Conservation (phyloP, 208 protist species). For the Leishmania major region DNA sequence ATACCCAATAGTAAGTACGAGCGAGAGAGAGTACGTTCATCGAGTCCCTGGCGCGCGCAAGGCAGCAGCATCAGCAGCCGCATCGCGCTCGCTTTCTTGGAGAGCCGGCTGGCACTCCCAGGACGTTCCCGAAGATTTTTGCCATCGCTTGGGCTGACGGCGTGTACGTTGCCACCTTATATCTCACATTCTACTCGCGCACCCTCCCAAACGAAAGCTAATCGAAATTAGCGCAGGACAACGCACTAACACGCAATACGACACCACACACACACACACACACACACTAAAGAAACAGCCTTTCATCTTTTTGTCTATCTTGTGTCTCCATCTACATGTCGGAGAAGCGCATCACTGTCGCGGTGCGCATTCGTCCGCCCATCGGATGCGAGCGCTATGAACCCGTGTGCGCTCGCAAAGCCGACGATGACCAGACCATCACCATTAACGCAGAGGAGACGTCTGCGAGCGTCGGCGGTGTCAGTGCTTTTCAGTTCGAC, state of each 20-base stretch:
- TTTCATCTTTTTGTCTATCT: background rate
- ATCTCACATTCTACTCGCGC: background rate
- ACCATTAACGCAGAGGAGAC: slow-evolving; percentile 69
- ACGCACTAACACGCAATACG: background rate
- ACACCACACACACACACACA: background rate
- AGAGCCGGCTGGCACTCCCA: background rate
- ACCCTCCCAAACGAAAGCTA: background rate
- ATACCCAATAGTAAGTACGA: background rate
- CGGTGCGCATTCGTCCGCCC: slow-evolving; percentile 80
- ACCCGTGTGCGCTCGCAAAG: slow-evolving; percentile 66
- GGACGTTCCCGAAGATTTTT: background rate
- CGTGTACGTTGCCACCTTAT: background rate
- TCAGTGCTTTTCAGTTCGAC: slow-evolving; percentile 78
- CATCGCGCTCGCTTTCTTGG: background rate
- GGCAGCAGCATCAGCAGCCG: background rate
- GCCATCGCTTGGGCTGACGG: background rate
- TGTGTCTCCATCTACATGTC: slow-evolving; percentile 33
- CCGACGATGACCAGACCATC: slow-evolving; percentile 76
- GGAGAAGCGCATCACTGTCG: slow-evolving; percentile 80
- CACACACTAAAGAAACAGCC: background rate
- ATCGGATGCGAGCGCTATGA: slow-evolving; percentile 76
- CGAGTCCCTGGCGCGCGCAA: background rate
- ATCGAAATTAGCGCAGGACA: background rate
- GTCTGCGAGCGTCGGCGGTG: slow-evolving; percentile 35
- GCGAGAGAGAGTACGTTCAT: background rate